Base-by-base conservation (phyloP, 495 filamentous ascomycete genomes). In the Hamigera avellanea region DNA sequence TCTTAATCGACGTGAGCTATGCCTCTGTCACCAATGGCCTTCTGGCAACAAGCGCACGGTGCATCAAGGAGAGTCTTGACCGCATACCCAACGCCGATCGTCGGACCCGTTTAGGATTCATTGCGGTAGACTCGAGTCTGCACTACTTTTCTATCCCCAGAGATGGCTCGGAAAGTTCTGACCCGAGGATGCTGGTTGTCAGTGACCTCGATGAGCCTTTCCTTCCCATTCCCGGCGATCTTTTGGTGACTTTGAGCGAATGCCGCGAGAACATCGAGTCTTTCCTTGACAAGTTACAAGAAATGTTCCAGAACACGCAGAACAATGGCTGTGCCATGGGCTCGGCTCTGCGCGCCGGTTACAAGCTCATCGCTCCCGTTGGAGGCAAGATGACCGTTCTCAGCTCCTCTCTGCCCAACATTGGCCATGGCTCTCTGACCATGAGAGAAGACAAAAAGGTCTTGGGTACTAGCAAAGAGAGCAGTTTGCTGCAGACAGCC, bases 161-260 rank as follows among this genome's bases (percentile, higher is more conserved):
- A 28, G 91, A 98, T 57, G 76, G 73, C 18, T 81, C 84, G 9
- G 88, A 86, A 46, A 81, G 73, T 43, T 76, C 74, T 19, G 85
- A 93, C 43, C 79, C 83, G 7, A 79, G 70, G 41, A 94, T 95
- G 91, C 68, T 98, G 17, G 91, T 98, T 26, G 78, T 98, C 31
- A 93, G 86, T 46, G 91, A 98, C 52, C 66, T 98, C 14, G 91
- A 98, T 26, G 91, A 98, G 62, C 93, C 93, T 6, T 98, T 96
- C 72, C 69, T 98, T 27, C 91, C 87, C 14, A 88, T 89, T 38
- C 91, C 91, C 7, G 78, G 80, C 37, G 91, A 96, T 52, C 73
- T 98, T n/a, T 57, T 98, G 15, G 86, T 96, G 17, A 88, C 87
- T 15, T 59, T 98, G 41, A 79, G 80, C 34, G 89, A 96, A 56